Base-by-base conservation (phyloP, 108 stramenopile species). In the Nitzschia palea region DNA sequence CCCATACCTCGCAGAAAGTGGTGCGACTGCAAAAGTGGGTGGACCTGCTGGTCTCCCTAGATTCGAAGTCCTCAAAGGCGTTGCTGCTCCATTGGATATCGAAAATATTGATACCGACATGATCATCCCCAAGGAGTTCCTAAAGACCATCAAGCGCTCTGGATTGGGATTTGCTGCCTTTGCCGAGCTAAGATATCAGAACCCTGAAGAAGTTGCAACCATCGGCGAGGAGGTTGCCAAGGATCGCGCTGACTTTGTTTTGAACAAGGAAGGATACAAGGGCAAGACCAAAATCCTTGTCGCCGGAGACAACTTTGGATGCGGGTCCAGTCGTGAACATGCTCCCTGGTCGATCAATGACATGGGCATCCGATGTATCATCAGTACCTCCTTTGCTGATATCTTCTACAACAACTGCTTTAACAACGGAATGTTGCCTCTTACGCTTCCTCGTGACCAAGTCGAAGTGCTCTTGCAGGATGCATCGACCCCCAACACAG, bases 361-460 rank as follows among this genome's bases (percentile, higher is more conserved):
- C 67, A 83, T 93, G 87, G 96, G 96, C 20, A 91, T 97, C 62
- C 74, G 86, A 56, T 93, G 90, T 70, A 83, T 97, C 67, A 93
- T 97, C 66, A 79, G 85, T 54, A 94, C 96, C 42, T 87, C 85
- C 12, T 97, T 97, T 80, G 94, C 94, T 33, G 96, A 97, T 69
- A 97, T 97, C 28, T 97, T 97, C 77, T 97, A 91, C 87, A 95
- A 95, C 80, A 97, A 97, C 74, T 97, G 96, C 77, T 95, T 97
- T 71, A 97, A 97, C 77, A 97, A 97, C 62, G 96, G 96, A 12
- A 97, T 97, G 93, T 82, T 95, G 40, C 96, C 96, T 35, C 77
- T 97, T 29, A 89, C 79, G 20, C 73, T 97, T 47, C 67, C 80
- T 5, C 80, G 91, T 34, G 80, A 78, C 32, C 78, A 89, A 66